A percentile compares a stretch with the other conserved stretches of the same genome.
phyloP scores from a whole-genome alignment of 2,329 filamentous ascomycete species.

The Thermothelomyces thermophilus region DNA sequence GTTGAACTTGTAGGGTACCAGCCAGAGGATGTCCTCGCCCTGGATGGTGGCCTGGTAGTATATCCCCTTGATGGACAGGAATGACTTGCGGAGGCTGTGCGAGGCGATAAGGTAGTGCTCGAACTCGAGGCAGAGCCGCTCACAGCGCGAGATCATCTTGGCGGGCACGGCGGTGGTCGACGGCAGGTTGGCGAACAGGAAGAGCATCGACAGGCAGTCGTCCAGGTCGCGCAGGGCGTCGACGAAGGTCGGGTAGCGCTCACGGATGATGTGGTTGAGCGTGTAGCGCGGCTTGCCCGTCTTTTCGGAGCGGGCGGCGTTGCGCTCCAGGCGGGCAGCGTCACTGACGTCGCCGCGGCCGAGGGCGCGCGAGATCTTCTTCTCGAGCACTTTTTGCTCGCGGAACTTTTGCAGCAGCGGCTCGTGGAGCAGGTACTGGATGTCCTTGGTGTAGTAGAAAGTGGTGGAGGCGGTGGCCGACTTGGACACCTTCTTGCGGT shows the following conservation, averaged over 20 bases:
- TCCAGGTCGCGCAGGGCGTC: slow-evolving; percentile 92
- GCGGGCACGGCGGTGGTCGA: slow-evolving; percentile 83
- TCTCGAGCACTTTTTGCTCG: slow-evolving; percentile 92
- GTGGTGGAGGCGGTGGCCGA: slow-evolving; percentile 85
- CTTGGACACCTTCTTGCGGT: slow-evolving; percentile 94
- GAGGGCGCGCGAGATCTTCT: slow-evolving; percentile 92
- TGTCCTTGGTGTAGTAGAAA: slow-evolving; percentile 89
- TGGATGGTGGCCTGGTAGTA: slow-evolving; percentile 98
- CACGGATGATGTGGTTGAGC: slow-evolving; percentile 93
- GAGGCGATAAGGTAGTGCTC: slow-evolving; percentile 95
- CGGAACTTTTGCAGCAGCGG: slow-evolving; percentile 90
- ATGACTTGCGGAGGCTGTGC: slow-evolving; percentile 87
- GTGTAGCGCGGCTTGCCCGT: slow-evolving; percentile 84
- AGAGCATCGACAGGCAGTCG: slow-evolving; percentile 93
- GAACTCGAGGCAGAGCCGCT: slow-evolving; percentile 89
- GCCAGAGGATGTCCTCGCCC: slow-evolving; percentile 93
- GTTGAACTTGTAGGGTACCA: slow-evolving; percentile 97
- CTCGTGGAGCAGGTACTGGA: slow-evolving; percentile 96
- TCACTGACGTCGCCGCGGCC: slow-evolving; percentile 87
- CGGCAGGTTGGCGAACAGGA: slow-evolving; percentile 93
- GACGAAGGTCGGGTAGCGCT: slow-evolving; percentile 94
- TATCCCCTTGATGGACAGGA: slow-evolving; percentile 97
- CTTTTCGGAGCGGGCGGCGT: slow-evolving; percentile 83
- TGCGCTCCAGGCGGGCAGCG: slow-evolving; percentile 77
- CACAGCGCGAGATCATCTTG: slow-evolving; percentile 93